These are phyloP conservation scores for Ophiostoma sp. DNA, from an alignment of 2,329 filamentous ascomycete genomes.

Conservation along the genomic window DNA sequence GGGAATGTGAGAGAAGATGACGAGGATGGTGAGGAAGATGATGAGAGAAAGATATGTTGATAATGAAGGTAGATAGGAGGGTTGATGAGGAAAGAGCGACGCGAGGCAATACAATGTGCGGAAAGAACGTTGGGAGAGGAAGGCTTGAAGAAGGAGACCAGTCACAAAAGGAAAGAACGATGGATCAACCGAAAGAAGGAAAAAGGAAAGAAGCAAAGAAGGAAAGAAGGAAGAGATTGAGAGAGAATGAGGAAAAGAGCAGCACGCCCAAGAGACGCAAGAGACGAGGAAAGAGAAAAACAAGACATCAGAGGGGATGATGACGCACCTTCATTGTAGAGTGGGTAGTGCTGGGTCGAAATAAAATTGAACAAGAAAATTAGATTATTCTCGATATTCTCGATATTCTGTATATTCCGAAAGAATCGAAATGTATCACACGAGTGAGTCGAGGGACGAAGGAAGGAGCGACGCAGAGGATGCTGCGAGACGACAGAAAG, in stretches of 20 bases:
- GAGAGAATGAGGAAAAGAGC: constrained; percentile 4
- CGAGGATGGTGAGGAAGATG: neutral
- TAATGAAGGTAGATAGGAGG: neutral
- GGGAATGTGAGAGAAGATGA: neutral
- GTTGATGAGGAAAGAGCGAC: neutral
- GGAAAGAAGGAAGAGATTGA: constrained; percentile 4
- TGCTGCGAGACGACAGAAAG: neutral
- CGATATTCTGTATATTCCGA: neutral
- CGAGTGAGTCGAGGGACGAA: neutral
- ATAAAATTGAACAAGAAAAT: neutral
- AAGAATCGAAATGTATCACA: neutral
- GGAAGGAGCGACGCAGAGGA: neutral
- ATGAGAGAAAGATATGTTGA: neutral
- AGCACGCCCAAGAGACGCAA: neutral
- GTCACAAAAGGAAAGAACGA: constrained; percentile 3
- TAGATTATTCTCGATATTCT: neutral
- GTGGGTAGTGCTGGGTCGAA: neutral
- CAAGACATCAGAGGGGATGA: constrained; percentile 1
- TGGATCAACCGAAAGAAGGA: neutral
- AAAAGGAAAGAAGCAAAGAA: neutral
- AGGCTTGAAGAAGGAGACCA: neutral
- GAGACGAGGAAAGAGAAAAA: neutral
- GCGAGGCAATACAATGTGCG: too few relatives aligned
- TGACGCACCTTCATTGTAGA: constrained; percentile 29
- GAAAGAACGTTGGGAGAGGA: neutral